Conservation (phyloP, 768 basidiomycete species). For the Pleurotus tuoliensis region DNA sequence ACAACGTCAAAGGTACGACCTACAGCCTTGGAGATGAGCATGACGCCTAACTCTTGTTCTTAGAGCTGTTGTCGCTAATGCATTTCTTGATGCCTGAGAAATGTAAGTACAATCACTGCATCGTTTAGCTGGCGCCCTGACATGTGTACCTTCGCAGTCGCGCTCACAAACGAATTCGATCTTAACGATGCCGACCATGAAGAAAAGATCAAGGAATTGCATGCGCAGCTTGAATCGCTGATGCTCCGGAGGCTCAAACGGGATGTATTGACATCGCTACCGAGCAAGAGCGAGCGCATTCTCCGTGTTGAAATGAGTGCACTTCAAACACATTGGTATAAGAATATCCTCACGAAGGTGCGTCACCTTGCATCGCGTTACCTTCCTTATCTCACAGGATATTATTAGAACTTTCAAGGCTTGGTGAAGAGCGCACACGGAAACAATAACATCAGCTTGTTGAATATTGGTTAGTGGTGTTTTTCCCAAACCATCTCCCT, state of each 20-base stretch:
- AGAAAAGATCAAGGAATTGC: constrained; percentile 91
- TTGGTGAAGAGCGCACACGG: constrained; percentile 87
- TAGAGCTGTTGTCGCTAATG: constrained; percentile 95
- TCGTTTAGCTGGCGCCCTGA: too few relatives aligned
- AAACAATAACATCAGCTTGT: constrained; percentile 87
- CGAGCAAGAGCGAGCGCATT: constrained; percentile 98
- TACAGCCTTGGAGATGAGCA: not conserved
- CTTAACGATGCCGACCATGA: constrained; percentile 92
- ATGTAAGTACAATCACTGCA: constrained; percentile 47
- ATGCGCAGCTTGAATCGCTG: constrained; percentile 85
- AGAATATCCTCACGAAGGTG: constrained; percentile 94
- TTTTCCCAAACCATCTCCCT: constrained; percentile 1
- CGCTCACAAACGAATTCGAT: constrained; percentile 93
- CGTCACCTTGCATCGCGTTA: not conserved
- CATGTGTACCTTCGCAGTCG: constrained; percentile 48
- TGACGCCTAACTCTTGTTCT: constrained; percentile 9
- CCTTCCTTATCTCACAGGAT: not conserved
- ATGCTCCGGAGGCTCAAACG: constrained; percentile 95
- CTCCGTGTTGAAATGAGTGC: constrained; percentile 96
- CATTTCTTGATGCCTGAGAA: constrained; percentile 99
- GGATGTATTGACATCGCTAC: constrained; percentile 93
- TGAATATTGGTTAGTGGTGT: constrained; percentile 76
- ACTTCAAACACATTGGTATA: constrained; percentile 97
- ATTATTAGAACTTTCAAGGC: constrained; percentile 81
- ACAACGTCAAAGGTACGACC: constrained; percentile 89